Percentiles rank a stretch among this genome's conserved stretches.
These are phyloP conservation scores for Penicillium rolfsii DNA, from an alignment of 2,329 filamentous ascomycete species.

Conservation along the genomic window DNA sequence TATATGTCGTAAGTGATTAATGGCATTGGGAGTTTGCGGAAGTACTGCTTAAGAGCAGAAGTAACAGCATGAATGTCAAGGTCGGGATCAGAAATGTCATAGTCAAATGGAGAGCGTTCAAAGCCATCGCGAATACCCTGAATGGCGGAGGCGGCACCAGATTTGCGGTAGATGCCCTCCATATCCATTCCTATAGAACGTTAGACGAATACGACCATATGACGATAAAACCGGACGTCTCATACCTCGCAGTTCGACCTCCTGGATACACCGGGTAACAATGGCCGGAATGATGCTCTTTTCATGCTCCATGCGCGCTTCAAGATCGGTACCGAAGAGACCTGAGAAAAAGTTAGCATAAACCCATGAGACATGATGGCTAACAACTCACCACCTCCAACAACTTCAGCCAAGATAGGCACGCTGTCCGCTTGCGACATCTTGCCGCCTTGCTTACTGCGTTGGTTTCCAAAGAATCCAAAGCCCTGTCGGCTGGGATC, in stretches of 20 bases:
- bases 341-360: slow-evolving; percentile 39
- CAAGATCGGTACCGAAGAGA: slow-evolving; percentile 88
- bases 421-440: slow-evolving; percentile 50
- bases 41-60: slow-evolving; percentile 95
- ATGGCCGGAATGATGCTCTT: slow-evolving; percentile 86
- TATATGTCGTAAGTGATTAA: slow-evolving; percentile 93
- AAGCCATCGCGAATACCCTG: slow-evolving; percentile 91
- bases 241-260: slow-evolving; percentile 83
- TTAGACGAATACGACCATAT: slow-evolving; percentile 22
- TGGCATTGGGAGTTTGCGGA: slow-evolving; percentile 86
- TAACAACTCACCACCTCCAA: slow-evolving; percentile 43
- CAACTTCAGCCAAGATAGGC: slow-evolving; percentile 44
- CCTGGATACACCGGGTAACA: slow-evolving; percentile 90
- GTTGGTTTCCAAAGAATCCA: slow-evolving; percentile 67
- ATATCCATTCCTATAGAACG: slow-evolving; percentile 72
- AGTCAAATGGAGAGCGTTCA: slow-evolving; percentile 73
- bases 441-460: slow-evolving; percentile 46
- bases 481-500: slow-evolving; percentile 63
- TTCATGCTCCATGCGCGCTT: slow-evolving; percentile 83
- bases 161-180: slow-evolving; percentile 97
- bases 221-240: neutral
- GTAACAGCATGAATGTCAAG: slow-evolving; percentile 96
- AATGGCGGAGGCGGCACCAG: slow-evolving; percentile 87
- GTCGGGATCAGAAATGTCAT: slow-evolving; percentile 89
- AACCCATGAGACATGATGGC: neutral